Base-by-base conservation (phyloP, 192 early-diverging fungal genomes). In the Linnemannia elongata region DNA sequence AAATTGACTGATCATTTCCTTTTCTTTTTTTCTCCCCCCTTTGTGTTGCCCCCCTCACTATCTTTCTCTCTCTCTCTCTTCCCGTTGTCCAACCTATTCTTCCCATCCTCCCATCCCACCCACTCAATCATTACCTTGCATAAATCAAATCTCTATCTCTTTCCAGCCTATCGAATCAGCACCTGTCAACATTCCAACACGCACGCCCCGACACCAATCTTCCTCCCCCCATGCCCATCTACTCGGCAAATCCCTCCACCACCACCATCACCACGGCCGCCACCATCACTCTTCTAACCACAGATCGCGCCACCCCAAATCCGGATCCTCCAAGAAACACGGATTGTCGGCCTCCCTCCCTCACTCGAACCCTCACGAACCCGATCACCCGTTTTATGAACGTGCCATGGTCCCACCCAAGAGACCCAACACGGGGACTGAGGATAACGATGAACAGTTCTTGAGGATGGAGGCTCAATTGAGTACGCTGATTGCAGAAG, bases 381-480 rank as follows among this genome's bases (percentile, higher is more conserved):
- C 70, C 44, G 75, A 82, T 69, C 24, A 42, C 6, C 41, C 54
- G 12, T 76, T 72, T 15, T 66, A 66, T 75, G 80, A 54, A 74
- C 5, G 74, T 6, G 42, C 24, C 17, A 77, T 52, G 20, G 7
- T 69, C 10, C 42, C 77, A 30, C 76, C 77, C 13, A 60, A 27
- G 20, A 47, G 78, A 22, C 82, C 87, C 41, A 79, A 83, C 20
- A 88, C 88, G 6, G 81, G 82, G 22, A 88, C 88, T 13, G 88
- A 88, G 49, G 88, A 83, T 49, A 84, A 81, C 45, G 88, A 88
- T 35, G 79, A 83, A n/a, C 78, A 80, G 69, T 83, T 88, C 70
- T 57, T 84, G 74, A 80, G 88, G 57, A 88, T 88, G 88, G 88
- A 88, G 42, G 88, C 82, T 30, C 72, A 84, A 33, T 72, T 88